phyloP scores from a whole-genome alignment of 352 stramenopile genomes.

The Pythium insidiosum region DNA sequence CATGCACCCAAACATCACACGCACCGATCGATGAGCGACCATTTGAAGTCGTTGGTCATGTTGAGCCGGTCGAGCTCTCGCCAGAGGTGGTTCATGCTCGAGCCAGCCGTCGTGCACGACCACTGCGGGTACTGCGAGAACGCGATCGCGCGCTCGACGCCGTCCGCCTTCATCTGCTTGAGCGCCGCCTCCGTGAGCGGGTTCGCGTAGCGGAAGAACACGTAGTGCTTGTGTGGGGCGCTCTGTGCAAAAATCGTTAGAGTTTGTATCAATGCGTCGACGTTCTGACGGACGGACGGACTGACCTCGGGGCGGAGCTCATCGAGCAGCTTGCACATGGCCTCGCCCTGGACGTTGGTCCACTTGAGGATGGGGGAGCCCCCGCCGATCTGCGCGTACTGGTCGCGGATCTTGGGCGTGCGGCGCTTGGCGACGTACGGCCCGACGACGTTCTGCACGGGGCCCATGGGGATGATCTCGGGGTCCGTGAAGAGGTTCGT shows the following conservation, averaged over 20 bases:
- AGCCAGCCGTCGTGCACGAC: conserved; percentile 96
- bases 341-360: conserved; percentile 92
- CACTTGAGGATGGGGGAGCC: conserved; percentile 97
- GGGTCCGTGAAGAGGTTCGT: conserved; percentile 98
- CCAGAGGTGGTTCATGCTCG: conserved; percentile 91
- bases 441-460: conserved; percentile 78
- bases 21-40: conserved; percentile 68
- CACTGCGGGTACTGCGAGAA: conserved; percentile 99
- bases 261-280: background rate
- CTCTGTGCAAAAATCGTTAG: conserved; percentile 24
- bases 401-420: conserved; percentile 91
- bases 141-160: conserved; percentile 93
- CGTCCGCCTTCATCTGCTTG: conserved; percentile 91
- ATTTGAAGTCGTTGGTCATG: conserved; percentile 81
- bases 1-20: too few species aligned
- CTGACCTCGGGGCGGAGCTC: conserved; percentile 72
- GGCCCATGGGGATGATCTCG: conserved; percentile 98
- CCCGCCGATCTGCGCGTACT: conserved; percentile 96
- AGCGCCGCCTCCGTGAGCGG: conserved; percentile 96
- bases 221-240: conserved; percentile 92
- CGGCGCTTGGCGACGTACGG: conserved; percentile 74
- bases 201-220: conserved; percentile 98
- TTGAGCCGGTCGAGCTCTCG: conserved; percentile 77
- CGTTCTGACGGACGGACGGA: conserved; percentile 4
- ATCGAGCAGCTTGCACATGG: conserved; percentile 87